These are phyloP conservation scores for Penicillium flavigenum DNA, from an alignment of 495 filamentous ascomycete species.

Conservation along the genomic window DNA sequence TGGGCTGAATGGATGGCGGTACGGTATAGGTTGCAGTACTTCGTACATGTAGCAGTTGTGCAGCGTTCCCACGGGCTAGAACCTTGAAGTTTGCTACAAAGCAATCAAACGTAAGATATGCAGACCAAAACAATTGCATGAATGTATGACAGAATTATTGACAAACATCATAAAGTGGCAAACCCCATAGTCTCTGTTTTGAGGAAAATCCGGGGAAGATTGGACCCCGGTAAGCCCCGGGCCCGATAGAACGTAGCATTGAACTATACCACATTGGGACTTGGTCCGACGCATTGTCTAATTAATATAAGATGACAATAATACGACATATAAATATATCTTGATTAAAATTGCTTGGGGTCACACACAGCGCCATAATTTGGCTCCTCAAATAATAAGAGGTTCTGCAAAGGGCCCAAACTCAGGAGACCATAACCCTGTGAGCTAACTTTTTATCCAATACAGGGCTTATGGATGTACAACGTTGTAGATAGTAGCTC, in stretches of 20 bases:
- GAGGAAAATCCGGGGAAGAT: conserved; percentile 21
- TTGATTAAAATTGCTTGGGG: neutral
- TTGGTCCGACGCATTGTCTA: conserved; percentile 9
- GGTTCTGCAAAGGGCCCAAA: neutral
- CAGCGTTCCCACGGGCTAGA: neutral
- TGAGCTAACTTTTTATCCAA: neutral
- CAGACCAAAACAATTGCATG: neutral
- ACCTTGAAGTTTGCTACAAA: neutral
- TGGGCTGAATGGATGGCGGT: neutral
- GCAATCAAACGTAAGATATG: neutral
- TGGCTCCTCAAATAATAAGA: neutral
- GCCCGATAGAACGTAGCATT: conserved; percentile 13
- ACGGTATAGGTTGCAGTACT: neutral
- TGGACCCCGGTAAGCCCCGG: conserved; percentile 4
- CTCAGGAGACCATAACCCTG: conserved; percentile 8
- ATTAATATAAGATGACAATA: conserved; percentile 5
- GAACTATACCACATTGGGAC: conserved; percentile 13
- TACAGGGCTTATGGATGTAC: neutral
- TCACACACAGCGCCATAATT: conserved; percentile 2
- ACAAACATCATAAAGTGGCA: neutral
- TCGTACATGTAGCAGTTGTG: conserved; percentile 7
- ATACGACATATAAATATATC: too few species aligned
- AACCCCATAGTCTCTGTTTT: neutral
- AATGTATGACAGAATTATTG: neutral
- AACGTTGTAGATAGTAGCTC: neutral